Evolutionary conservation across 2,329 filamentous ascomycete species (phyloP).

Genomic region (Cytospora piceicola): DNA sequence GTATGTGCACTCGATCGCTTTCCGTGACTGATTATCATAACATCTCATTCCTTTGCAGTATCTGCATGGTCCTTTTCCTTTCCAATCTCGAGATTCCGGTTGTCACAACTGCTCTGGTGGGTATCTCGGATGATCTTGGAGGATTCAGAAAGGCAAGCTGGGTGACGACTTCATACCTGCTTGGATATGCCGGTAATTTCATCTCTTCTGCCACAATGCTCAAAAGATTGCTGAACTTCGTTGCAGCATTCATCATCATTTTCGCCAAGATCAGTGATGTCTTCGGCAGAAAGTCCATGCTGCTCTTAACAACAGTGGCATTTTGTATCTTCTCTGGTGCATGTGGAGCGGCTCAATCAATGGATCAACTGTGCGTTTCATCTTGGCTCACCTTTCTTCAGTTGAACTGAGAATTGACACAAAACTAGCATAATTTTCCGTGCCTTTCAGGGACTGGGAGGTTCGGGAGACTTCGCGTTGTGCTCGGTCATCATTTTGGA

Average conservation of each 20-base stretch:
- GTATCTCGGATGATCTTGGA: not conserved
- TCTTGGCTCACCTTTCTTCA: too few species aligned
- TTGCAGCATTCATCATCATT: not conserved
- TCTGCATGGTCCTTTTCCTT: not conserved
- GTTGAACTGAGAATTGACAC: not conserved
- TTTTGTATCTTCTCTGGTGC: constrained; percentile 11
- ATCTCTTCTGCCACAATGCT: too few species aligned
- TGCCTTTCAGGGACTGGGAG: constrained; percentile 2
- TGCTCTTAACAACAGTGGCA: not conserved
- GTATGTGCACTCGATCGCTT: not conserved
- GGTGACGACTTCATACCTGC: not conserved
- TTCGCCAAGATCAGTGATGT: constrained; percentile 16
- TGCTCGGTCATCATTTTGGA: constrained; percentile 1
- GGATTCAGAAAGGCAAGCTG: not conserved
- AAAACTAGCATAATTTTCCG: not conserved
- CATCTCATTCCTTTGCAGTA: not conserved
- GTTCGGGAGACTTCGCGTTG: not conserved
- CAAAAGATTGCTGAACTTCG: not conserved
- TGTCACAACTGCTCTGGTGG: not conserved
- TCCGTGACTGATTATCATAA: not conserved
- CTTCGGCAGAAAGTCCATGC: constrained; percentile 2
- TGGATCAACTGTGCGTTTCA: constrained; percentile 1
- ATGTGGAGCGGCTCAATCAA: not conserved
- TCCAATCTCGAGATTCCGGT: not conserved
- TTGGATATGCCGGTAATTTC: too few species aligned